Evolutionary conservation across 257 asterid species (phyloP), one percentile per base, ranked within the genome.

Genomic region (Scutellaria minor): DNA sequence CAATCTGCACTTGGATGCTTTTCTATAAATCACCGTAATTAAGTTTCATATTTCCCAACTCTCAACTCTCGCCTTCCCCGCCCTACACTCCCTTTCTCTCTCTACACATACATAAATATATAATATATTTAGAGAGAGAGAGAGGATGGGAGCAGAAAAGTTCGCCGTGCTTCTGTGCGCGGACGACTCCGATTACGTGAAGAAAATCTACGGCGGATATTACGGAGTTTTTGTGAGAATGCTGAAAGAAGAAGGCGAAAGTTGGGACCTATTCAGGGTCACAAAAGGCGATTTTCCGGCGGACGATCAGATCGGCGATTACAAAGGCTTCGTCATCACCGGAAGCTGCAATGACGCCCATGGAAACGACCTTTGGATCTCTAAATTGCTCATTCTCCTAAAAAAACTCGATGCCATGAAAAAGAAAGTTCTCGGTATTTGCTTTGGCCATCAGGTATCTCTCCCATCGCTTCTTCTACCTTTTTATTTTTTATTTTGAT

Each of bases 341-440:
- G 98, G 98, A 0, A 93, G 98, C 71, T 90, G 97, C 75, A 86
- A 77, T 77, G 98, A 93, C 81, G 98, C 98, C 3, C 92, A 90
- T 68, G 97, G 94, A 1, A 76, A 78, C 69, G 98, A 93, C 78
- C 62, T 70, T 6, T 93, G 98, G 98, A 86, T 93, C 89, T 82
- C 82, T 46, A 72, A 81, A 31, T 77, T 93, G 13, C 37, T 93
- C 40, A 73, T 44, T 51, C 76, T 93, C 59, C 88, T 93, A 39
- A 82, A 80, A 10, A 84, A 81, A 73, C 67, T 93, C 77, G 86
- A 86, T 71, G 82, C 88, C 8, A 68, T 87, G 91, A 83, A 93
- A 61, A 93, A 87, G 83, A 90, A 81, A 56, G 72, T 93, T 37
- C 88, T 93, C 47, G 98, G 98, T 65, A 80, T 90, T 70, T 93